These are phyloP conservation scores for Acidomyces sp. DNA, from an alignment of 495 filamentous ascomycete species.

Conservation along the genomic window DNA sequence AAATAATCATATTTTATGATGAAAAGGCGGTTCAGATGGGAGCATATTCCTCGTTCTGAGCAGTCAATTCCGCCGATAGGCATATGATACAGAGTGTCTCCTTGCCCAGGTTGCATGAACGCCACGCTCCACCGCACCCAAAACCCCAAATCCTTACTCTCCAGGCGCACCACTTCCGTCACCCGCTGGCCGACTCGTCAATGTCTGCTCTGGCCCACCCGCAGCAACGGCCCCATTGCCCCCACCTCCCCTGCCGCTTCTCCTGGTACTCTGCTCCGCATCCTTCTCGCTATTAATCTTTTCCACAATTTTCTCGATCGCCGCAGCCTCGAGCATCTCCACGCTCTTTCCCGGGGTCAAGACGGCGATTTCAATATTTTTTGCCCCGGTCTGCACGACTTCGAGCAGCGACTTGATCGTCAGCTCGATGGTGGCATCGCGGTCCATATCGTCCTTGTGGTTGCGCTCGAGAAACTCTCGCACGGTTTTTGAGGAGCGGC, in stretches of 20 bases:
- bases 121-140: too few species aligned
- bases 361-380: conserved; percentile 98
- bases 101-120: too few species aligned
- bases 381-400: conserved; percentile 95
- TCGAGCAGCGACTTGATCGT: conserved; percentile 95
- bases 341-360: conserved; percentile 88
- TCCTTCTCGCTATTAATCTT: conserved; percentile 98
- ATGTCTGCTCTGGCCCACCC: conserved; percentile 12
- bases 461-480: conserved; percentile 96
- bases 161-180: conserved; percentile 11
- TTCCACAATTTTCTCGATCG: conserved; percentile 94
- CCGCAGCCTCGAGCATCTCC: conserved; percentile 90
- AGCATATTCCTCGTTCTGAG: too few species aligned
- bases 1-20: too few species aligned
- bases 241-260: conserved; percentile 29
- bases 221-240: conserved; percentile 1
- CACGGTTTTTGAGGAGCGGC: conserved; percentile 94
- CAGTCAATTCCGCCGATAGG: too few species aligned
- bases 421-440: conserved; percentile 90
- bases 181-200: conserved; percentile 16
- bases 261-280: conserved; percentile 94
- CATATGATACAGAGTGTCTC: too few species aligned
- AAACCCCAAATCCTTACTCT: too few species aligned
- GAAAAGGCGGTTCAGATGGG: too few species aligned
- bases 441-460: conserved; percentile 93